Percentiles rank a stretch among this genome's conserved stretches.
These are phyloP conservation scores for Coniochaeta sp. DNA, from an alignment of 2,329 filamentous ascomycete species.

Conservation along the genomic window DNA sequence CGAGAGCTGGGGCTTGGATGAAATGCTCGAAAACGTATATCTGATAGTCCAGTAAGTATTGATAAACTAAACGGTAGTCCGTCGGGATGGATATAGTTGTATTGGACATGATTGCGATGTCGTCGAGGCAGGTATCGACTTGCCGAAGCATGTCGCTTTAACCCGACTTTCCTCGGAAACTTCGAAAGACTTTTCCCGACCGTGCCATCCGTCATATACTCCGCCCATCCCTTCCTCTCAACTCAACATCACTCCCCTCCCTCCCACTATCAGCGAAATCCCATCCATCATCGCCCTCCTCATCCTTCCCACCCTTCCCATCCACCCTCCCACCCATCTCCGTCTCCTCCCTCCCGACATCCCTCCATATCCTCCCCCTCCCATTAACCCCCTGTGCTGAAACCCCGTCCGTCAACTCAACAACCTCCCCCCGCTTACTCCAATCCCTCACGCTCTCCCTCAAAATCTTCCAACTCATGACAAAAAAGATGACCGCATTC, in stretches of 20 bases:
- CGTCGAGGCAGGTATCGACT: too few relatives aligned
- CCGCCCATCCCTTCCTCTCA: not conserved
- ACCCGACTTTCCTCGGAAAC: too few relatives aligned
- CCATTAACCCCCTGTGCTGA: not conserved
- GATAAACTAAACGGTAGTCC: too few relatives aligned
- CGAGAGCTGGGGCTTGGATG: too few relatives aligned
- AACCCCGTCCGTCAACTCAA: not conserved
- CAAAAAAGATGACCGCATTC: slow-evolving; percentile 11
- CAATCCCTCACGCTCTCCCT: slow-evolving; percentile 4
- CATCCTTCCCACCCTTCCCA: not conserved
- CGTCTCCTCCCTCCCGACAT: not conserved
- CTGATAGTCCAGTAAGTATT: too few relatives aligned
- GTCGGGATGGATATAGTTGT: too few relatives aligned
- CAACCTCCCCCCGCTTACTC: not conserved
- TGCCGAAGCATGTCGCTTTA: too few relatives aligned
- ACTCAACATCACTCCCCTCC: not conserved
- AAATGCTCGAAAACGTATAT: too few relatives aligned
- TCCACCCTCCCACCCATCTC: not conserved
- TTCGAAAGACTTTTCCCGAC: too few relatives aligned
- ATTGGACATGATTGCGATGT: too few relatives aligned
- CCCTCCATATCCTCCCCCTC: not conserved
- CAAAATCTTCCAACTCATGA: slow-evolving; percentile 7
- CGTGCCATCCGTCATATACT: slow-evolving; percentile 1
- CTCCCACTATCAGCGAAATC: not conserved
- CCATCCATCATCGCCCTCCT: not conserved